Evolutionary conservation across 768 basidiomycete species (phyloP).

Genomic region (Strobilomyces echinocephalus): DNA sequence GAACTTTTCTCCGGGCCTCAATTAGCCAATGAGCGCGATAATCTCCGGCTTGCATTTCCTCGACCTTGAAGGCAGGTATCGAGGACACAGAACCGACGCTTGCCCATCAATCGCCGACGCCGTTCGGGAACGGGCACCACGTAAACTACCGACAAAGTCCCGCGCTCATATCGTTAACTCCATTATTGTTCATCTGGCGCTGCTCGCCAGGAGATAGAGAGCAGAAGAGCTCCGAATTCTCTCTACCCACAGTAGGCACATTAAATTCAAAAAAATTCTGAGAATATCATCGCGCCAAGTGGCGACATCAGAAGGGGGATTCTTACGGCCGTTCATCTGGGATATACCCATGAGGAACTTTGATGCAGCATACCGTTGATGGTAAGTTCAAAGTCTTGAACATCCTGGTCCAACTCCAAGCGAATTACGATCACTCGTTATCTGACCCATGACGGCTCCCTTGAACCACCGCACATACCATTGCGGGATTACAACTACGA

Average conservation of each 20-base stretch:
- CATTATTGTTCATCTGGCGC: slow-evolving; percentile 42
- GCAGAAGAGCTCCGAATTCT: not conserved
- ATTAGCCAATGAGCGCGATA: not conserved
- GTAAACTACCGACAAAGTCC: slow-evolving; percentile 17
- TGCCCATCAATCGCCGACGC: slow-evolving; percentile 11
- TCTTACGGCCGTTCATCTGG: slow-evolving; percentile 8
- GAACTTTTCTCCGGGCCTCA: not conserved
- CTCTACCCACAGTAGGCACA: slow-evolving; percentile 17
- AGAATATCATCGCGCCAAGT: not conserved
- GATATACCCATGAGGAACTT: slow-evolving; percentile 5
- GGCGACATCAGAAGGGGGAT: slow-evolving; percentile 7
- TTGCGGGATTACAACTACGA: not conserved
- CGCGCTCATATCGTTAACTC: slow-evolving; percentile 38
- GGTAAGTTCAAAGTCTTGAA: slow-evolving; percentile 3
- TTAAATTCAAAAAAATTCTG: slow-evolving; percentile 1
- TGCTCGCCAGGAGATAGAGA: slow-evolving; percentile 12
- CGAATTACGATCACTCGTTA: not conserved
- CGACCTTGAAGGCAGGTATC: not conserved
- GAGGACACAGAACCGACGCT: slow-evolving; percentile 2
- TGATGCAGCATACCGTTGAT: slow-evolving; percentile 10
- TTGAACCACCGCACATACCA: not conserved
- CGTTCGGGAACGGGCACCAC: not conserved
- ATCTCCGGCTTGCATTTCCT: not conserved
- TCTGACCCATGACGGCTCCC: not conserved
- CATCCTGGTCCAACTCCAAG: not conserved